Conservation (phyloP, 2,329 filamentous ascomycete species). For the Xylaria sp. region DNA sequence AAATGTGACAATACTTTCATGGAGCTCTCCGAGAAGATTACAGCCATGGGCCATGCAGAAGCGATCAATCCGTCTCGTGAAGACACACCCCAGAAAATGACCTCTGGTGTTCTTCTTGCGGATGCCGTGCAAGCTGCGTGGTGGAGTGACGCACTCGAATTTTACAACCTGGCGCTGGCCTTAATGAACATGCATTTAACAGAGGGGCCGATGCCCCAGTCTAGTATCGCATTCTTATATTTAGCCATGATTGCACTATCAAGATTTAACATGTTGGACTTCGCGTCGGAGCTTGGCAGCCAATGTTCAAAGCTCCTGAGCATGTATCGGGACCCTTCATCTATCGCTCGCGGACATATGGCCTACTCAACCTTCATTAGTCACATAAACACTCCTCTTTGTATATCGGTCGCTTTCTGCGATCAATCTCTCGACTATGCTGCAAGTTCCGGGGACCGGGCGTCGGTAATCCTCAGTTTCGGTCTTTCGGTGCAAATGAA, state of each 20-base stretch:
- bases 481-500: conserved; percentile 73
- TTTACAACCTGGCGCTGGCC: conserved; percentile 75
- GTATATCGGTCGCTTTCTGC: conserved; percentile 66
- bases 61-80: conserved; percentile 57
- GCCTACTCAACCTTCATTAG: conserved; percentile 76
- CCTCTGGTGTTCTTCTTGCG: conserved; percentile 74
- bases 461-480: conserved; percentile 76
- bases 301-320: conserved; percentile 73
- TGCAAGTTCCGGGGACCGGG: conserved; percentile 74
- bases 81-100: conserved; percentile 65
- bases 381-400: conserved; percentile 73
- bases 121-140: conserved; percentile 77
- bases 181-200: conserved; percentile 74
- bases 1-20: conserved; percentile 82
- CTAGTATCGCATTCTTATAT: conserved; percentile 74
- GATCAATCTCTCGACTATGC: conserved; percentile 74
- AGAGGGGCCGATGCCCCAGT: conserved; percentile 74
- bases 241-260: conserved; percentile 73
- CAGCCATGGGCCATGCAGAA: conserved; percentile 62
- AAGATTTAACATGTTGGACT: conserved; percentile 76
- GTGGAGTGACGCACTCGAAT: conserved; percentile 78
- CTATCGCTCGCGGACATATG: conserved; percentile 74
- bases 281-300: conserved; percentile 72
- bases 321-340: conserved; percentile 70
- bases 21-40: conserved; percentile 67